Evolutionary conservation across 2,329 filamentous ascomycete genomes (phyloP).

Genomic region (Gyromitra esculenta): DNA sequence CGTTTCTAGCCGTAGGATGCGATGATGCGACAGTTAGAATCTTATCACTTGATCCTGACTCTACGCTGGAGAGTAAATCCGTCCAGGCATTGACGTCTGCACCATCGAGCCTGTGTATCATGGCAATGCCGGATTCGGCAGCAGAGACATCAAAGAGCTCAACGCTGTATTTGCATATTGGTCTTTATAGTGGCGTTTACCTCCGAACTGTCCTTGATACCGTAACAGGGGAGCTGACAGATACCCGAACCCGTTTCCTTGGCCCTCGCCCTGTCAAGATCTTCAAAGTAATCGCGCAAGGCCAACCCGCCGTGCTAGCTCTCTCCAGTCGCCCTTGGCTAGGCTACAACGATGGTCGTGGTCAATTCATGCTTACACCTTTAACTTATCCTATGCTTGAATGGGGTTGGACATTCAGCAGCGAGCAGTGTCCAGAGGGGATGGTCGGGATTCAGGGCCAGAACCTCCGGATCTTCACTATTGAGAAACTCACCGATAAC

Average conservation of each 20-base stretch:
- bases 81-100: constrained; percentile 92
- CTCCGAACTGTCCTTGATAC: constrained; percentile 94
- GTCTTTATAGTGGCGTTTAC: constrained; percentile 93
- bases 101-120: constrained; percentile 87
- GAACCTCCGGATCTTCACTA: constrained; percentile 85
- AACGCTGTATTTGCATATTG: constrained; percentile 94
- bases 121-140: constrained; percentile 93
- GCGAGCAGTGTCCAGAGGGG: constrained; percentile 90
- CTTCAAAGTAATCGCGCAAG: constrained; percentile 88
- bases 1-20: constrained; percentile 93
- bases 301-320: constrained; percentile 84
- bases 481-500: constrained; percentile 85
- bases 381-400: constrained; percentile 87
- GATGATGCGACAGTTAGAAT: constrained; percentile 97
- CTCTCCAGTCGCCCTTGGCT: constrained; percentile 96
- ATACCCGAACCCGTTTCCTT: constrained; percentile 92
- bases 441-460: constrained; percentile 93
- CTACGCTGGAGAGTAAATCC: constrained; percentile 90
- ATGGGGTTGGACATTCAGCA: constrained; percentile 96
- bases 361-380: constrained; percentile 84
- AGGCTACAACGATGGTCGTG: constrained; percentile 80
- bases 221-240: constrained; percentile 91
- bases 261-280: constrained; percentile 89
- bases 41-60: constrained; percentile 86
- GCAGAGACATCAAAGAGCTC: constrained; percentile 69